A percentile compares a stretch with the other conserved stretches of the same genome.
Conservation (phyloP, 768 basidiomycete species). For the Suillus cothurnatus region DNA sequence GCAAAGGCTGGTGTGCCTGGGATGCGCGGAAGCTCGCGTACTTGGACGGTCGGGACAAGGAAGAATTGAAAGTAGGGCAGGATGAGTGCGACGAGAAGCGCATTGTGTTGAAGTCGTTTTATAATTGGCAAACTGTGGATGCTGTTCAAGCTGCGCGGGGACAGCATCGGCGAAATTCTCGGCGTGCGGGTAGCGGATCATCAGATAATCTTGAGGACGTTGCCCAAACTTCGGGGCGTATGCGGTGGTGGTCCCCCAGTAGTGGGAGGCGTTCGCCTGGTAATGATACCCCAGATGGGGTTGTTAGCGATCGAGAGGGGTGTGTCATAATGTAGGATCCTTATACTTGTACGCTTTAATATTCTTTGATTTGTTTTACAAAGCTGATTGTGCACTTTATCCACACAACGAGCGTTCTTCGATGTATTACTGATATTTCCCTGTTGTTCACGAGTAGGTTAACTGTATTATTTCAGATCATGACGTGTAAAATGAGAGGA, state of each 20-base stretch:
- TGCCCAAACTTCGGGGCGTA: constrained; percentile 23
- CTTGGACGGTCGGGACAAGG: constrained; percentile 70
- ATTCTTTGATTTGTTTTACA: constrained; percentile 14
- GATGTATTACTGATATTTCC: constrained; percentile 13
- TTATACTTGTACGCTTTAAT: constrained; percentile 32
- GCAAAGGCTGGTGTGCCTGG: constrained; percentile 74
- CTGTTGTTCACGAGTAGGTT: background rate
- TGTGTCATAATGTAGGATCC: constrained; percentile 68
- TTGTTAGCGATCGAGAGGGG: constrained; percentile 50
- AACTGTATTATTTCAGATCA: constrained; percentile 5
- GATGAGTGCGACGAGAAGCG: constrained; percentile 78
- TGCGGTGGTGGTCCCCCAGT: constrained; percentile 44
- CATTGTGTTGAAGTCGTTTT: constrained; percentile 82
- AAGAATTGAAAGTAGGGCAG: constrained; percentile 68
- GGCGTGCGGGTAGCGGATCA: constrained; percentile 45
- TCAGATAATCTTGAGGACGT: constrained; percentile 31
- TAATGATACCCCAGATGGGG: constrained; percentile 49
- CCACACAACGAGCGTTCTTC: constrained; percentile 15
- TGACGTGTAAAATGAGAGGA: background rate
- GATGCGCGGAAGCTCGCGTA: constrained; percentile 70
- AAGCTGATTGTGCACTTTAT: constrained; percentile 17
- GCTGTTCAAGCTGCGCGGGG: constrained; percentile 67
- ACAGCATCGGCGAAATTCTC: constrained; percentile 60
- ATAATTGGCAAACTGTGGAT: constrained; percentile 86
- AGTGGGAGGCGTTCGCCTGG: constrained; percentile 51